Conservation (phyloP, 768 basidiomycete genomes). For the Cystobasidium tubakii region DNA sequence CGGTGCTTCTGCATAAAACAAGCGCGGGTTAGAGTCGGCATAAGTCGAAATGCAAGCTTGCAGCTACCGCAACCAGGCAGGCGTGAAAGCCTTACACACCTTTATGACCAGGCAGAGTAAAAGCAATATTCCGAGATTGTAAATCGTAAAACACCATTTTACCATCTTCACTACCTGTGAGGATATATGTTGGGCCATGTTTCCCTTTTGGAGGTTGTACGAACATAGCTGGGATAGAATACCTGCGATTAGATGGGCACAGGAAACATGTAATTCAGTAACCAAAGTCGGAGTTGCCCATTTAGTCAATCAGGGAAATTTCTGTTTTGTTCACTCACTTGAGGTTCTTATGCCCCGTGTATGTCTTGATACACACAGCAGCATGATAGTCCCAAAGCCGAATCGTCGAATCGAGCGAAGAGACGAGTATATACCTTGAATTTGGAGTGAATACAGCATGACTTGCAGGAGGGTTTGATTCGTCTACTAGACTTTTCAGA, state of each 20-base stretch:
- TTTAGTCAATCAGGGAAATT: no score
- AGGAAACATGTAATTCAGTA: not conserved
- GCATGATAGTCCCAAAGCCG: conserved; percentile 90
- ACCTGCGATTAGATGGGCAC: conserved; percentile 31
- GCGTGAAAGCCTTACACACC: no score
- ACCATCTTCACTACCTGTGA: conserved; percentile 83
- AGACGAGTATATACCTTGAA: conserved; percentile 77
- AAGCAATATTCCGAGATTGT: conserved; percentile 65
- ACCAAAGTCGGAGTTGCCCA: no score
- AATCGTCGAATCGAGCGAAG: conserved; percentile 90
- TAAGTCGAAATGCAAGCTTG: no score
- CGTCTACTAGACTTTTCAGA: conserved; percentile 91
- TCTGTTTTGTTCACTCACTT: not conserved
- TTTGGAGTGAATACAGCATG: conserved; percentile 89
- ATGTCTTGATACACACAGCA: conserved; percentile 86
- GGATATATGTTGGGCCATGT: conserved; percentile 55
- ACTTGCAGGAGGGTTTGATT: conserved; percentile 54
- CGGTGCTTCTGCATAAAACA: conserved; percentile 19
- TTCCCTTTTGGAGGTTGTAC: conserved; percentile 6
- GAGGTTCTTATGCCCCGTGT: conserved; percentile 70
- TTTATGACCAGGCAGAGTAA: conserved; percentile 66
- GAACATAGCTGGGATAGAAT: conserved; percentile 41
- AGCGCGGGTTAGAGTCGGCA: no score
- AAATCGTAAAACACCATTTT: conserved; percentile 87
- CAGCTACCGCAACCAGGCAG: no score